A percentile compares a stretch with the other conserved stretches of the same genome.
These are phyloP conservation scores for Trametes punicea DNA, from an alignment of 768 basidiomycete genomes.

Conservation along the genomic window DNA sequence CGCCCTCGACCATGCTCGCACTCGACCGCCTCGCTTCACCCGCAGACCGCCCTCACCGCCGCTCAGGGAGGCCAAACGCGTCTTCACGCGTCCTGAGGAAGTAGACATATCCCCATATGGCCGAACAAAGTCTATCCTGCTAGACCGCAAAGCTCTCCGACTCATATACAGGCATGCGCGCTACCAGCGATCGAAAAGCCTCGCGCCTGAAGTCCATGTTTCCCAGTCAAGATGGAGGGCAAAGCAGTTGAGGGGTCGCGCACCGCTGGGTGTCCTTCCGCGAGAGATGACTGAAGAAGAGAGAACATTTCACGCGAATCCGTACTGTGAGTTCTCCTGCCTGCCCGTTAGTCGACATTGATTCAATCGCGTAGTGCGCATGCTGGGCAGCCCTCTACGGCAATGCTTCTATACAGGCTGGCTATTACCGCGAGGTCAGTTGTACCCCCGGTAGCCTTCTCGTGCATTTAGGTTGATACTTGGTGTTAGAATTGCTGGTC, in stretches of 20 bases:
- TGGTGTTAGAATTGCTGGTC: constrained; percentile 58
- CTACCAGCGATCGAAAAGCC: constrained; percentile 55
- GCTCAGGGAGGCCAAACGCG: constrained; percentile 22
- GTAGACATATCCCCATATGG: constrained; percentile 44
- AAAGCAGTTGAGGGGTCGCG: neutral
- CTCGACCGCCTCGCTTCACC: constrained; percentile 1
- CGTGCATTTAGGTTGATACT: neutral
- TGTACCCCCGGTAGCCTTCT: neutral
- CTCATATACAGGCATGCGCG: constrained; percentile 13
- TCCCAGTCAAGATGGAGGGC: constrained; percentile 23
- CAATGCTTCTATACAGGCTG: constrained; percentile 48
- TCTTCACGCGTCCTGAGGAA: constrained; percentile 28
- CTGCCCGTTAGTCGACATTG: neutral
- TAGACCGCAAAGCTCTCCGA: constrained; percentile 34
- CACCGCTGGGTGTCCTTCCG: constrained; percentile 25
- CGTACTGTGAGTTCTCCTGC: constrained; percentile 54
- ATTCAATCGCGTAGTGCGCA: constrained; percentile 50
- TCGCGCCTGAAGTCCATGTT: constrained; percentile 46
- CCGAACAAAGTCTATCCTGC: constrained; percentile 55
- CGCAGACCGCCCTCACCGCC: constrained; percentile 35
- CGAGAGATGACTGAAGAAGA: constrained; percentile 64
- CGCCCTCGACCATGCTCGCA: constrained; percentile 33
- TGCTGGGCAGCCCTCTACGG: constrained; percentile 65
- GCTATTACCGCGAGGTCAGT: constrained; percentile 56
- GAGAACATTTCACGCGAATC: constrained; percentile 66